A percentile compares a stretch with the other conserved stretches of the same genome.
phyloP scores from a whole-genome alignment of 257 asterid species.

The Solanum etuberosum region DNA sequence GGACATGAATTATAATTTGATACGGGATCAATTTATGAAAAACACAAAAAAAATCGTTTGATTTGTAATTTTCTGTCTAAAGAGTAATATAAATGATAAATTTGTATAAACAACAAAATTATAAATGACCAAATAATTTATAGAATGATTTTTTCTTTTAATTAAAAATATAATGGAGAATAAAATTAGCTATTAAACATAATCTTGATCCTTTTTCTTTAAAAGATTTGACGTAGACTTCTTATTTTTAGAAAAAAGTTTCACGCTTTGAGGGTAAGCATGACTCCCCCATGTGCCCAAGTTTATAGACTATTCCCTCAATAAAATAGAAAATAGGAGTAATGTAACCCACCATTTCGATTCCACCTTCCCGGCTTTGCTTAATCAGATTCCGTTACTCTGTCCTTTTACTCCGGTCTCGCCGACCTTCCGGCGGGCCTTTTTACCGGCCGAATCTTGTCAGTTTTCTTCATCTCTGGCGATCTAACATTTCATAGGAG shows the following conservation, averaged over 20 bases:
- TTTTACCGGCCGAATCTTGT: background rate
- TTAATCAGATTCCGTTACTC: background rate
- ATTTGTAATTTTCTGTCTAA: no score
- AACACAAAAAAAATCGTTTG: no score
- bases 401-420: background rate
- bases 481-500: background rate
- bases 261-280: background rate
- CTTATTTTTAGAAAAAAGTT: background rate
- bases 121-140: no score
- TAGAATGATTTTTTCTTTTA: background rate
- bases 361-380: background rate
- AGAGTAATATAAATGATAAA: no score
- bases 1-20: no score
- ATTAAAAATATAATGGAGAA: background rate
- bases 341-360: background rate
- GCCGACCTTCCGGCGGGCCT: background rate
- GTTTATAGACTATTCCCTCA: no score
- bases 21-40: no score
- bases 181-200: no score
- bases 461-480: background rate
- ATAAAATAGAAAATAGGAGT: background rate
- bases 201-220: no score
- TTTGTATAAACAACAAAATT: no score
- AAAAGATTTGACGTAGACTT: no score
- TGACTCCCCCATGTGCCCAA: background rate